Base-by-base conservation (phyloP, 1,139 yeast genomes). In the Meyerozyma carpophila region DNA sequence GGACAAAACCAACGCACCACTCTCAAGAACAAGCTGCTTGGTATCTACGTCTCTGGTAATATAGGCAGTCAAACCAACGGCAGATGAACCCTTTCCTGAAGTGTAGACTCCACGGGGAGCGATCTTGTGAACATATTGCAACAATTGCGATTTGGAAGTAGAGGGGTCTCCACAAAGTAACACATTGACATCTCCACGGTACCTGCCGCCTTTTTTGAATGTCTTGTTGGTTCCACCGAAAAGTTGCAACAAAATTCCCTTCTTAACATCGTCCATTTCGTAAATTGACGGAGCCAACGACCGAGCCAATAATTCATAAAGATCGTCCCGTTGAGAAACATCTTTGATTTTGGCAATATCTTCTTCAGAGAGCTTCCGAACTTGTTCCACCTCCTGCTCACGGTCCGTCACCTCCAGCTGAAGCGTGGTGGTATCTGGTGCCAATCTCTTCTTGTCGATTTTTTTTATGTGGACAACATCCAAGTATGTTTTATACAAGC, bases 91-190 rank as follows among this genome's bases (percentile, higher is more conserved):
- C 59, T 93, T 93, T 65, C 99, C 99, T 1, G 97, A 90, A 1
- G 99, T 93, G 63, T 91, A 93, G 36, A 94, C 89, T 54, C 98
- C 98, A 60, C 98, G 76, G 36, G 99, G 99, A 0, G 98, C 95
- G 52, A 93, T 93, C 60, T 91, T 89, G 66, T 93, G 98, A 41
- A 93, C 98, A 54, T 93, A 93, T 58, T 90, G 94, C 53, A 93
- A 73, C 45, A 93, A 70, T 64, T 93, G 99, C 2, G 98, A 93
- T 62, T 93, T 93, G 10, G 98, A 84, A 3, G 99, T 93, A 8
- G 98, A 91, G 2, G 99, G 99, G 62, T 93, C 99, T 56, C 99
- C 99, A 69, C 98, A 91, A 40, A 93, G 73, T 47, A 93, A 68
- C 41, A 93, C 77, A 61, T 93, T 93, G 49, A 93, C 81, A 61